Percentiles rank a stretch among this genome's conserved stretches.
Evolutionary conservation across 345 rosid genomes (phyloP).

Genomic region (Stellera chamaejasme): DNA sequence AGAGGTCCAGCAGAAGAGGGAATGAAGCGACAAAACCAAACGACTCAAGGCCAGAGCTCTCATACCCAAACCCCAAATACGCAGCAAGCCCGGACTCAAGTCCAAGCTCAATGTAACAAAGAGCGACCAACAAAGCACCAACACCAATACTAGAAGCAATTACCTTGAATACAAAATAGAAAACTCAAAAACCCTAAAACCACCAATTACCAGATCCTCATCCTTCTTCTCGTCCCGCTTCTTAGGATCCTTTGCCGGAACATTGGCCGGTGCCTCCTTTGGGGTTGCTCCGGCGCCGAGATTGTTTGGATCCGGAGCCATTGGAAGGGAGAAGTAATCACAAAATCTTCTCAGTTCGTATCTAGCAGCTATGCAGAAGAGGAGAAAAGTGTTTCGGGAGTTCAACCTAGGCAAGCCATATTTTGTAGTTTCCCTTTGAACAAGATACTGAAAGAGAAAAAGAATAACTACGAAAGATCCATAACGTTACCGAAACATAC

Average conservation of each 20-base stretch:
- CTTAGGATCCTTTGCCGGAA: conserved; percentile 74
- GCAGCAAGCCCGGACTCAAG: background rate
- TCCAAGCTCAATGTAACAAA: conserved; percentile 4
- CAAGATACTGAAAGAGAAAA: too few relatives aligned
- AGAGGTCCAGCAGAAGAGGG: background rate
- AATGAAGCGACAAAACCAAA: background rate
- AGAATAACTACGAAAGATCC: too few relatives aligned
- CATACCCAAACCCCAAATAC: background rate
- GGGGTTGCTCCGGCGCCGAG: conserved; percentile 34
- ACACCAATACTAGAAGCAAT: background rate
- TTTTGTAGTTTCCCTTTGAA: too few relatives aligned
- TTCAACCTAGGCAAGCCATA: too few relatives aligned
- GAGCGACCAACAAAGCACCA: background rate
- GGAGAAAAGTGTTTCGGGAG: too few relatives aligned
- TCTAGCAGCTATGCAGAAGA: too few relatives aligned
- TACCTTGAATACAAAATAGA: background rate
- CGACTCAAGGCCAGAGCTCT: too few relatives aligned
- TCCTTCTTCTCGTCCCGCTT: conserved; percentile 91
- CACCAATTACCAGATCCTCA: conserved; percentile 63
- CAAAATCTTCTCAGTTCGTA: too few relatives aligned
- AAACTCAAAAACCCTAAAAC: background rate
- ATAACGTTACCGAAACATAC: too few relatives aligned
- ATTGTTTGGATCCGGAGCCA: conserved; percentile 39
- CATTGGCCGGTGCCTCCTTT: conserved; percentile 49
- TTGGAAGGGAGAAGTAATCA: background rate